Percentiles rank a stretch among this genome's conserved stretches.
phyloP scores from a whole-genome alignment of 108 stramenopile genomes.

The Cyclotella distinguenda region DNA sequence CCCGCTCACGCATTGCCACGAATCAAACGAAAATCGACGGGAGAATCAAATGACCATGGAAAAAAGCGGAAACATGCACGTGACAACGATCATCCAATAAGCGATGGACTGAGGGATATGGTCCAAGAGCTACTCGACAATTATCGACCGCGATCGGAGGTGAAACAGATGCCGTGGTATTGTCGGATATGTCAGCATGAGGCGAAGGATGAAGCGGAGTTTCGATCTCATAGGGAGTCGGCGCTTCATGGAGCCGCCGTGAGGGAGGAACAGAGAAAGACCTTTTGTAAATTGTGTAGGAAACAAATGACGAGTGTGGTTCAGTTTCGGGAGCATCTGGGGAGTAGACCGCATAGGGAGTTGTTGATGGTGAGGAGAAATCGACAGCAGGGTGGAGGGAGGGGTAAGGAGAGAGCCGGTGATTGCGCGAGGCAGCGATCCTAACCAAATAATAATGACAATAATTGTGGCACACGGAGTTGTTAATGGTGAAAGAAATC shows the following conservation, averaged over 20 bases:
- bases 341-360: slow-evolving; percentile 75
- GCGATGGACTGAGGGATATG: slow-evolving; percentile 62
- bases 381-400: slow-evolving; percentile 34
- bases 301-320: slow-evolving; percentile 89
- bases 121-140: slow-evolving; percentile 77
- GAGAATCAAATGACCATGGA: slow-evolving; percentile 22
- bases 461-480: too few species aligned
- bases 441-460: too few species aligned
- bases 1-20: slow-evolving; percentile 52
- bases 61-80: slow-evolving; percentile 31
- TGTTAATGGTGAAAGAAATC: too few species aligned
- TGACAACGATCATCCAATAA: slow-evolving; percentile 19
- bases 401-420: too few species aligned
- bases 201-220: slow-evolving; percentile 57
- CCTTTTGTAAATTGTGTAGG: slow-evolving; percentile 81
- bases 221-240: slow-evolving; percentile 60
- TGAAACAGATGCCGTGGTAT: slow-evolving; percentile 83
- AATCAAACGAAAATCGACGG: slow-evolving; percentile 22
- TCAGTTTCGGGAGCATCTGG: slow-evolving; percentile 86
- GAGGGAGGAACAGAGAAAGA: slow-evolving; percentile 68
- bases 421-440: too few species aligned
- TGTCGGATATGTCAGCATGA: slow-evolving; percentile 87
- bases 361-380: slow-evolving; percentile 49
- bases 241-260: slow-evolving; percentile 80
- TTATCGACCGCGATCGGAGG: slow-evolving; percentile 70